These are phyloP conservation scores for Piper betle DNA, from an alignment of 164 flowering plant species.

Conservation along the genomic window DNA sequence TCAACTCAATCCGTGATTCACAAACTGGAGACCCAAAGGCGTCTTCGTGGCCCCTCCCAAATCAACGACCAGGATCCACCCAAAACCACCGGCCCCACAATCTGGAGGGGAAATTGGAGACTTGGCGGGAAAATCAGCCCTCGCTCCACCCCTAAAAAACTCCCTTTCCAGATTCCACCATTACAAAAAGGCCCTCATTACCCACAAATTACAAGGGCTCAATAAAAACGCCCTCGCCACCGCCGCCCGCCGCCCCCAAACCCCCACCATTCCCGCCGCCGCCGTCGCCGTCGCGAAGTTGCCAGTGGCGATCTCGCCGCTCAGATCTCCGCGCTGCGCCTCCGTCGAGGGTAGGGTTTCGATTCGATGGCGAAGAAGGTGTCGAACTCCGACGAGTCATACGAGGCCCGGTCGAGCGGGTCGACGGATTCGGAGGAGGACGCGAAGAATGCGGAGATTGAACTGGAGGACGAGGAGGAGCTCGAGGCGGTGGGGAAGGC, in stretches of 20 bases:
- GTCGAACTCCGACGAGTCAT: constrained; percentile 30
- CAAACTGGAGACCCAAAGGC: too few relatives aligned
- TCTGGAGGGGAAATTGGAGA: neutral
- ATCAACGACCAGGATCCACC: too few relatives aligned
- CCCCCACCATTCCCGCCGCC: neutral
- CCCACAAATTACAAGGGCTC: neutral
- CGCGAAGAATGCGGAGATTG: constrained; percentile 34
- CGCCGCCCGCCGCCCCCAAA: neutral
- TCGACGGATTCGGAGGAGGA: constrained; percentile 48
- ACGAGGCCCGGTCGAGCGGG: constrained; percentile 32
- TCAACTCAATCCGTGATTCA: too few relatives aligned
- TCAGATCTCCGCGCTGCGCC: neutral
- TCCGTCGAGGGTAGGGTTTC: neutral
- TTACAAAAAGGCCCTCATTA: too few relatives aligned
- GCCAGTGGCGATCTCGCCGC: neutral
- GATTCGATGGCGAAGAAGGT: constrained; percentile 33
- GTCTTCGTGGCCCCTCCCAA: too few relatives aligned
- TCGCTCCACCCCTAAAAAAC: neutral
- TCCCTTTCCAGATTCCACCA: neutral
- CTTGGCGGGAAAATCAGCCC: neutral
- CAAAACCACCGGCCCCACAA: neutral
- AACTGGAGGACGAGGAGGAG: constrained; percentile 72
- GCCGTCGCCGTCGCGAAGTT: neutral
- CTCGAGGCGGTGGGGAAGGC: constrained; percentile 74
- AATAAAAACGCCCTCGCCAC: neutral